Base-by-base conservation (phyloP, 148 eudicot species). In the Cornus florida region DNA sequence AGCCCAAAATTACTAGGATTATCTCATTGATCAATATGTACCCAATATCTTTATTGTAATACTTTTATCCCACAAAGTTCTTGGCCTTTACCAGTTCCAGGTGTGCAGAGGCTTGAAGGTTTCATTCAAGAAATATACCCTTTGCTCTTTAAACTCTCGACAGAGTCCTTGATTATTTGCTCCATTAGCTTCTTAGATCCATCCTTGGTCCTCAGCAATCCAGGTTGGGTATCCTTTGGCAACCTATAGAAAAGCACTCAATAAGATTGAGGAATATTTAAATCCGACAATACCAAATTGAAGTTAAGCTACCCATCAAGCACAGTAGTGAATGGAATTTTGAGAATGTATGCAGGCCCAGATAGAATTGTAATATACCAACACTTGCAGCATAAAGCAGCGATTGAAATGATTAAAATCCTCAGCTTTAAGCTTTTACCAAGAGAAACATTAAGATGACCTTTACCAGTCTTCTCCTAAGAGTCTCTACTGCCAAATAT, bases 221-320 rank as follows among this genome's bases (percentile, higher is more conserved):
- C 97, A 32, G 97, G 98, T 80, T 90, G 96, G 43, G 97, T 92
- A 62, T 93, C 97, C 85, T 83, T 91, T 10, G 99, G 97, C 66
- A 92, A 80, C 86, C 99, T 95, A 76, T 72, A 86, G 6, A n/a
- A 70, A 28, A 64, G 50, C 35, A 62, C 4, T 67, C n/a, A 79
- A 6, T 12, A 17, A 2, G 20, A 57, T 22, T 28, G 28, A 28
- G 28, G 28, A 28, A 28, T 28, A 28, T 28, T 62, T 62, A 62
- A n/a, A 62, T 62, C 9, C 6, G 20, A 62, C 23, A 62, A 62
- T n/a, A 62, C 66, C 7, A 62, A 20, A 19, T 1, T 62, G 66
- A 62, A 62, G 23, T 62, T 62, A 17, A 20, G 66, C 9, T 17
- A 62, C 23, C 7, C 22, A 62, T 62, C 23, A 62, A 62, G 22